Evolutionary conservation across 306 rosid genomes (phyloP), one percentile per base, ranked within the genome.

Genomic region (Pyrus bretschneideri): DNA sequence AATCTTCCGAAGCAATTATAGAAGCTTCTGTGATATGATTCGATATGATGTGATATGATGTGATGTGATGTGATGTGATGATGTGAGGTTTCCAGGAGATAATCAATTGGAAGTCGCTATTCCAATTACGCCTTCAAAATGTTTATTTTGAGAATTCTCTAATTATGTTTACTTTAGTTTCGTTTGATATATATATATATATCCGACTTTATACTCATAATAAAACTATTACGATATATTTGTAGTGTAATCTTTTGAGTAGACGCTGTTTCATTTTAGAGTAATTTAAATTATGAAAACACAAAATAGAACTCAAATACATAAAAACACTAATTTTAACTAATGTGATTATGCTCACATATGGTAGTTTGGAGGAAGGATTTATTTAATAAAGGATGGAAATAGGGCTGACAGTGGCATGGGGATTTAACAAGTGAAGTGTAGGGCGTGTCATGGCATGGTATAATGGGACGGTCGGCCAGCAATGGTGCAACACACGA

Each of bases 401-500:
- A 79, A 79, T 72, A 55, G 73, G 73, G 69, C 42, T 72, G 78
- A 73, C 78, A 66, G 65, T 15, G 70, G 49, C 31, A 12, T 29
- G 38, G 38, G 44, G 68, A 10, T 51, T 15, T 17, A 15, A 51
- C 21, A 51, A 51, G 8, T 51, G 8, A 51, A 15, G 21, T 51
- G 29, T 54, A 51, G 27, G 72, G 75, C 69, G 59, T 52, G 80
- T 63, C 45, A 69, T 65, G 78, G 70, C 73, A 64, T 51, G 21
- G 55, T 15, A 6, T 6, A 51, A 15, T 51, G 21, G 55, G 21
- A 51, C 21, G 21, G 55, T 17, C 70, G 57, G 78, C 70, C 73
- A 70, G 57, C 78, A 55, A 68, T 27, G 25, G 55, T 25, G 31
- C 35, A 15, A 46, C 67, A 45, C 55, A 42, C 67, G 68, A 71